These are phyloP conservation scores for Umbelopsis ramanniana DNA, from an alignment of 192 early-diverging fungal genomes.

Conservation along the genomic window DNA sequence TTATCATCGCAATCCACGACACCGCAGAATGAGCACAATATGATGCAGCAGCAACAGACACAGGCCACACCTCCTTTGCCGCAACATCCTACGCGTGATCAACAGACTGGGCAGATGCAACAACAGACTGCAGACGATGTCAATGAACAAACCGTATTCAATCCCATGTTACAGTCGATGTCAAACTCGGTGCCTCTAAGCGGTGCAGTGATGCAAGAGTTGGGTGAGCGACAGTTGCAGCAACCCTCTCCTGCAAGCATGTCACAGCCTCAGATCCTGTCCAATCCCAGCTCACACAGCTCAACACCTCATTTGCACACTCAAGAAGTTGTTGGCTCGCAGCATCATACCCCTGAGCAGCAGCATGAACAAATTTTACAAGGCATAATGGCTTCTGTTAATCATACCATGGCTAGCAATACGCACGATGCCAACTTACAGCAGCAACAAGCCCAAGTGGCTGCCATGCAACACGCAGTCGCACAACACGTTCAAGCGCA, in stretches of 20 bases:
- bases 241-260: constrained; percentile 5
- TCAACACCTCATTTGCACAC: constrained; percentile 14
- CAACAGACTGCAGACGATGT: constrained; percentile 3
- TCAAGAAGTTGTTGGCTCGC: neutral
- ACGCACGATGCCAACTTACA: neutral
- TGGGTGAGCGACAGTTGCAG: constrained; percentile 21
- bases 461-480: neutral
- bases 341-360: constrained; percentile 8
- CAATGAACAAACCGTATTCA: constrained; percentile 3
- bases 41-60: neutral
- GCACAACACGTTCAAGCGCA: constrained; percentile 21
- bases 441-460: constrained; percentile 12
- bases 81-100: neutral
- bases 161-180: constrained; percentile 2
- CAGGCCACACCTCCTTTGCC: neutral
- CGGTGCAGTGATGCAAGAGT: constrained; percentile 3
- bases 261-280: constrained; percentile 1
- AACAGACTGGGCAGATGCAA: neutral
- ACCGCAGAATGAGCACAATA: neutral
- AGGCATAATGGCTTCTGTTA: neutral
- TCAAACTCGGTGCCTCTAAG: constrained; percentile 3
- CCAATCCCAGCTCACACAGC: constrained; percentile 9
- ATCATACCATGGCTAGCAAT: neutral
- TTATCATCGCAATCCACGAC: constrained; percentile 1
- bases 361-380: constrained; percentile 15